Evolutionary conservation across 345 rosid genomes (phyloP).

Genomic region (Limnanthes douglasii): DNA sequence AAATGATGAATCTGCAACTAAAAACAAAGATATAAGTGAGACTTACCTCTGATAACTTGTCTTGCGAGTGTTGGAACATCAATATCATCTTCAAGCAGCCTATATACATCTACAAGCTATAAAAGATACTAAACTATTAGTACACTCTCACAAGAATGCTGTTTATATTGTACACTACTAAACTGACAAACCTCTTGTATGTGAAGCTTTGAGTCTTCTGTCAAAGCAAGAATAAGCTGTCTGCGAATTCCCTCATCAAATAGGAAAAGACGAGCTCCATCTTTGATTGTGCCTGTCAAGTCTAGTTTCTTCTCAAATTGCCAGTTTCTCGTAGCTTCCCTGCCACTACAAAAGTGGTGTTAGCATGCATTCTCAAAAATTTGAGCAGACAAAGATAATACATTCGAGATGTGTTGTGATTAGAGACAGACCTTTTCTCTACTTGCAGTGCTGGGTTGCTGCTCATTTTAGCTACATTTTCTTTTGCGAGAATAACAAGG

Average conservation of each 20-base stretch:
- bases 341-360: conserved; percentile 7
- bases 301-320: conserved; percentile 43
- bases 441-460: conserved; percentile 67
- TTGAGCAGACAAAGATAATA: no score
- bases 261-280: conserved; percentile 85
- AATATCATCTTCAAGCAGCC: conserved; percentile 66
- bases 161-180: background rate
- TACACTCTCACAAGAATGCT: conserved; percentile 3
- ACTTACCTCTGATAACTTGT: conserved; percentile 64
- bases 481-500: conserved; percentile 83
- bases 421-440: conserved; percentile 31
- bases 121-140: conserved; percentile 10
- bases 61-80: conserved; percentile 59
- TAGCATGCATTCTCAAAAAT: conserved; percentile 1
- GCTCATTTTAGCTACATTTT: conserved; percentile 90
- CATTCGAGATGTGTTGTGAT: no score
- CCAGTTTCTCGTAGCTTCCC: conserved; percentile 30
- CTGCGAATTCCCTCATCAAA: conserved; percentile 78
- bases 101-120: conserved; percentile 85
- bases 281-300: conserved; percentile 83
- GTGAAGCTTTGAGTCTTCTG: conserved; percentile 94
- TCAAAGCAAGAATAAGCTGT: conserved; percentile 80
- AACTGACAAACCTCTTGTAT: conserved; percentile 55
- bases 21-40: background rate
- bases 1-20: background rate